Conservation (phyloP, 306 rosid species). For the Dalbergia cochinchinensis region DNA sequence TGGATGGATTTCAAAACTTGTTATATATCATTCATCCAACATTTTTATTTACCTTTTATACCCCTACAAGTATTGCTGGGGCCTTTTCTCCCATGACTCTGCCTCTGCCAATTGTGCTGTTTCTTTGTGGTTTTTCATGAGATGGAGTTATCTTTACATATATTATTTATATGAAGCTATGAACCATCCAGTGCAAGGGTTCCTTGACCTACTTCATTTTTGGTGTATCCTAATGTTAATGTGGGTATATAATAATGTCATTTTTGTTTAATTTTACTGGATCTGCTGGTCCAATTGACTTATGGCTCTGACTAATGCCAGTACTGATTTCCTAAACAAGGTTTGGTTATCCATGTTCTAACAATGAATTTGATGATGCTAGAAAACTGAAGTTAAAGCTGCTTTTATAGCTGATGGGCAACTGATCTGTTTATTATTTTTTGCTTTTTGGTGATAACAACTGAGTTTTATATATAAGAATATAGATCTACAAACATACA, state of each 20-base stretch:
- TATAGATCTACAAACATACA: too few species aligned
- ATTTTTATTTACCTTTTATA: neutral
- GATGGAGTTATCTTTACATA: neutral
- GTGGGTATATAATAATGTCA: neutral
- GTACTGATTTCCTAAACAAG: neutral
- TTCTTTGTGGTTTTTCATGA: neutral
- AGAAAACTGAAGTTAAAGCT: neutral
- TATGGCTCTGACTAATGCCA: neutral
- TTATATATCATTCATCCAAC: neutral
- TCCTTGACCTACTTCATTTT: neutral
- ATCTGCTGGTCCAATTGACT: too few species aligned
- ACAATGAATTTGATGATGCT: neutral
- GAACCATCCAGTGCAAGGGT: neutral
- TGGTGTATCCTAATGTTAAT: neutral
- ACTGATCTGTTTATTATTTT: neutral
- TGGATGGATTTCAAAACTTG: conserved; percentile 9
- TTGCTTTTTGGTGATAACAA: neutral
- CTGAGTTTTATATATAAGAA: too few species aligned
- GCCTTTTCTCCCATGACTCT: neutral
- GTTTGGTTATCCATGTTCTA: neutral
- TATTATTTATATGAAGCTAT: too few species aligned
- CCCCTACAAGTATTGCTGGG: neutral
- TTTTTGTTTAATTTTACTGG: too few species aligned
- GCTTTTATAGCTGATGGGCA: neutral
- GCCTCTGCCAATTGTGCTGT: neutral